Evolutionary conservation across 371 early-diverging fungal genomes (phyloP).

Genomic region (Zychaea mexicana): DNA sequence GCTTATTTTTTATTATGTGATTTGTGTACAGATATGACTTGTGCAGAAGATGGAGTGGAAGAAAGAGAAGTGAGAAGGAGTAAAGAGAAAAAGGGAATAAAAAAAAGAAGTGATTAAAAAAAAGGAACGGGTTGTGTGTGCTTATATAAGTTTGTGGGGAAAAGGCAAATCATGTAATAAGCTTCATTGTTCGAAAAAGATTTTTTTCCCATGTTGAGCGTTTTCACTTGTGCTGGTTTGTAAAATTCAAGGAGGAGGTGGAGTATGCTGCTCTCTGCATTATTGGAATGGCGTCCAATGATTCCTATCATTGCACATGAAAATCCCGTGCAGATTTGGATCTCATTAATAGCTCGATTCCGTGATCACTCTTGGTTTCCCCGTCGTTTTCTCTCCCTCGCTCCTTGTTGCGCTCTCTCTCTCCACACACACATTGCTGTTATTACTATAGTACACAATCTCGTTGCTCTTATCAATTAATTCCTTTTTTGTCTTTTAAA

Average conservation of each 20-base stretch:
- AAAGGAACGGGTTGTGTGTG: conserved; percentile 6
- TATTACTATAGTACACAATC: no score
- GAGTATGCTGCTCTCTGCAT: no score
- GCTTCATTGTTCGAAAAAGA: neutral
- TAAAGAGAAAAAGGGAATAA: neutral
- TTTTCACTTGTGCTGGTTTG: no score
- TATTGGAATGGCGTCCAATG: neutral
- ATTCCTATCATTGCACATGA: conserved; percentile 5
- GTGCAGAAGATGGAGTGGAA: no score
- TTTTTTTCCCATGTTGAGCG: neutral
- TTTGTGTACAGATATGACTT: no score
- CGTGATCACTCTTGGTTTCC: neutral
- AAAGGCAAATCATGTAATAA: neutral
- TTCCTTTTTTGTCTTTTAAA: neutral
- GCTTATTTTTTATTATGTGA: no score
- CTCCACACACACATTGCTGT: neutral
- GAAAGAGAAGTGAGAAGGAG: neutral
- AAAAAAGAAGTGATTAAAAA: conserved; percentile 1
- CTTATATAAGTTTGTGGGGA: neutral
- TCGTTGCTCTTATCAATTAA: neutral
- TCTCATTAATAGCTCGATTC: neutral
- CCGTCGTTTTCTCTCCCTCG: neutral
- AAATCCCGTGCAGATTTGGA: neutral
- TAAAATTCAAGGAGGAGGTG: no score
- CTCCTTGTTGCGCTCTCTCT: no score